Base-by-base conservation (phyloP, 345 rosid genomes). In the Atalantia buxifolia region DNA sequence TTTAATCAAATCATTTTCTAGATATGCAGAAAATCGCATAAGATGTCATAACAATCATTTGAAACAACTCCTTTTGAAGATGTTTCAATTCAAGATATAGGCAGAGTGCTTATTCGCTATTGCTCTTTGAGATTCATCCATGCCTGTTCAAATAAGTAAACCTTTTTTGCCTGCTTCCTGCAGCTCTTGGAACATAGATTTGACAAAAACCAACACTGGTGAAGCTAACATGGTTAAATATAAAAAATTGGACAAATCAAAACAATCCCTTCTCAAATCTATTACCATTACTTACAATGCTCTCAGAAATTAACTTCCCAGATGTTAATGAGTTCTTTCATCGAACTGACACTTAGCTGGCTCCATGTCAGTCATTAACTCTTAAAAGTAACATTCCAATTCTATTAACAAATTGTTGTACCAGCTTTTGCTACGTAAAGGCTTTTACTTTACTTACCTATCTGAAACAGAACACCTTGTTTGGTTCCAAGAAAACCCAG, bases 401-500 rank as follows among this genome's bases (percentile, higher is more conserved):
- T 38, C 13, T 33, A 31, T 21, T 71, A 31, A 13, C 4, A 50
- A 19, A 40, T 6, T 48, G n/a, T 28, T 50, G 9, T 16, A 53
- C 4, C 60, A 4, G 30, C n/a, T 56, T 30, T 30, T 19, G 36
- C 60, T 21, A 19, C 2, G 60, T 56, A 21, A 56, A 22, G 61
- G 7, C 1, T 13, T 13, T 45, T 45, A 45, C 4, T 12, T 42
- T 12, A 12, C 48, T 42, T 10, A 10, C 48, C 48, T 42, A 42
- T 36, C 50, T 45, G 18, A 45, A 45, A 13, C 50, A 12, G 18
- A 1, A 45, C 16, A 6, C 24, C 63, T 19, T 62, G 57, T 9
- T 62, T 61, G 77, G 68, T 74, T 8, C 27, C 69, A 38, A 61
- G 36, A 74, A 36, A 60, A 38, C 75, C 65, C 76, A 2, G 14